These are phyloP conservation scores for Dactylonectria macrodidyma DNA, from an alignment of 2,329 filamentous ascomycete genomes.

Conservation along the genomic window DNA sequence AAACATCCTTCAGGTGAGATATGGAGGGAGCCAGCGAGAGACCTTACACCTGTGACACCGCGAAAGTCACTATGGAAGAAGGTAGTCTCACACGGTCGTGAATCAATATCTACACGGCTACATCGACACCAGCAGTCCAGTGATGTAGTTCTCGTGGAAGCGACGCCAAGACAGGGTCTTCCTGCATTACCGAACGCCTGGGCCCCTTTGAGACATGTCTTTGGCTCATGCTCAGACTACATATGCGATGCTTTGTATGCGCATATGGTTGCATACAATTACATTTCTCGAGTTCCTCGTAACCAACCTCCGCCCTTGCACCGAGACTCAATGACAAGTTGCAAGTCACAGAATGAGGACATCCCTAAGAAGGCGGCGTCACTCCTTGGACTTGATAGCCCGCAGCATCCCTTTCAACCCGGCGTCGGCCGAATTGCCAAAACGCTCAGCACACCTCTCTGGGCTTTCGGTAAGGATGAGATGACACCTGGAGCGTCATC, in stretches of 20 bases:
- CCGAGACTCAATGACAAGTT: slow-evolving; percentile 31
- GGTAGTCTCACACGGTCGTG: slow-evolving; percentile 51
- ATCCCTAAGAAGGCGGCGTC: slow-evolving; percentile 68
- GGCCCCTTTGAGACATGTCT: slow-evolving; percentile 65
- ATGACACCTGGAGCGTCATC: slow-evolving; percentile 35
- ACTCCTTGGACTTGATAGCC: slow-evolving; percentile 62
- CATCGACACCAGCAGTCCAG: slow-evolving; percentile 35
- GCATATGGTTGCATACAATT: slow-evolving; percentile 72
- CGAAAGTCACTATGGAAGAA: slow-evolving; percentile 56
- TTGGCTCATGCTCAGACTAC: slow-evolving; percentile 66
- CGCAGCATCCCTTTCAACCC: slow-evolving; percentile 36
- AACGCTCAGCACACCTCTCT: slow-evolving; percentile 48
- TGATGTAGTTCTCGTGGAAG: slow-evolving; percentile 25
- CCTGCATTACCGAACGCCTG: slow-evolving; percentile 54
- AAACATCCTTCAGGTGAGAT: slow-evolving; percentile 56
- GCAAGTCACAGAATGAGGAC: slow-evolving; percentile 49
- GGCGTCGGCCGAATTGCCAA: slow-evolving; percentile 44
- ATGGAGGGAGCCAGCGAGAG: slow-evolving; percentile 37
- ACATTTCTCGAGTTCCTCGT: slow-evolving; percentile 59
- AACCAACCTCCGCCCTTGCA: slow-evolving; percentile 36
- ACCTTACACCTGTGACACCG: slow-evolving; percentile 30
- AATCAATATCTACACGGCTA: slow-evolving; percentile 34
- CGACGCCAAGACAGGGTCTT: slow-evolving; percentile 33
- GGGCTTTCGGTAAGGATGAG: slow-evolving; percentile 47
- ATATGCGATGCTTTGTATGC: slow-evolving; percentile 73